Base-by-base conservation (phyloP, 1,284 basidiomycete genomes). In the Sphagnurus paluster region DNA sequence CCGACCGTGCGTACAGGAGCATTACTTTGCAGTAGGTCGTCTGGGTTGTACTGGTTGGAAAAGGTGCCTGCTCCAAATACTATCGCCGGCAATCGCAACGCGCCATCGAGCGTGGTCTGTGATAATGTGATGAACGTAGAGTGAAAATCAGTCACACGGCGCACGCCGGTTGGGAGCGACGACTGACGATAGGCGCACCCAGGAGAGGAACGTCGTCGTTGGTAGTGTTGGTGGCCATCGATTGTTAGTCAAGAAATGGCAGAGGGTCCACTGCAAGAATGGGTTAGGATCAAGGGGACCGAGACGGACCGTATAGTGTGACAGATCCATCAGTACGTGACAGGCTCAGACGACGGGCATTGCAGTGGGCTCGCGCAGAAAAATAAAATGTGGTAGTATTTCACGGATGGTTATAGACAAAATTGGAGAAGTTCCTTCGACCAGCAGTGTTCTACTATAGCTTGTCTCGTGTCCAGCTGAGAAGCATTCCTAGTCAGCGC, bases 1-100 rank as follows among this genome's bases (percentile, higher is more conserved):
- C 92, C 77, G 13, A 94, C 79, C 13, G 87, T 80, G 21, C 87
- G 77, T 16, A 90, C 63, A 0, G 90, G 92, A 7, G 74, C 64
- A 32, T 74, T 69, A 37, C 83, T 79, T 16, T 73, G 60, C 20
- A 93, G 64, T 46, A 79, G 69, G n/a, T 76, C 76, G 41, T 84
- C 78, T 10, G 72, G 64, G 52, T 87, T 90, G 63, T 95, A 95
- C 38, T 81, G 72, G 21, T 76, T 74, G 0, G 86, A 89, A 58
- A 94, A 87, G 2, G 89, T 68, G 0, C 82, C 92, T 34, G 69
- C 67, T 4, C 71, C 71, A 41, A 65, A 72, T 10, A 74, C 57
- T 30, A 74, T 62, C 11, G 60, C 59, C 13, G 71, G 65, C 24
- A 72, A 50, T 42, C 54, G 51, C 30, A 68, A 46, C 1, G 61